Conservation (phyloP, 305 asterid species). For the Solanum chacoense region DNA sequence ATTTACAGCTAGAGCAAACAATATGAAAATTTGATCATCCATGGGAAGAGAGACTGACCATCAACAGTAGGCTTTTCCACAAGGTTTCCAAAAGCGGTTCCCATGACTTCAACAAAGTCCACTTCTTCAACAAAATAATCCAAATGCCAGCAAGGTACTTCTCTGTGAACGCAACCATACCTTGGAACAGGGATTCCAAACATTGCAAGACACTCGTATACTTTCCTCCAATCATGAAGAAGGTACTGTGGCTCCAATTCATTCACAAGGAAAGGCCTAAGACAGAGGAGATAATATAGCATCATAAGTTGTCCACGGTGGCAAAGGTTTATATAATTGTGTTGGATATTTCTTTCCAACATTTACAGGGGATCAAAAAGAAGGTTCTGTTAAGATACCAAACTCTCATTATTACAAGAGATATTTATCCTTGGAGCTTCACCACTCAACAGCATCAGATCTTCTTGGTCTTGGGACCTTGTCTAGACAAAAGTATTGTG, state of each 20-base stretch:
- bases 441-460: background rate
- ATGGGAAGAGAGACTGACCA: conserved; percentile 30
- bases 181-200: conserved; percentile 82
- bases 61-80: conserved; percentile 78
- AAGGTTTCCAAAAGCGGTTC: conserved; percentile 74
- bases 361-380: background rate
- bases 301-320: conserved; percentile 2
- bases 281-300: conserved; percentile 12
- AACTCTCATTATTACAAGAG: background rate
- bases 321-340: background rate
- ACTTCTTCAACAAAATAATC: conserved; percentile 85
- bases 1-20: background rate
- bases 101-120: conserved; percentile 90
- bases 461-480: background rate
- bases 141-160: conserved; percentile 63
- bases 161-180: conserved; percentile 72
- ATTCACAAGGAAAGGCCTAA: conserved; percentile 91
- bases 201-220: conserved; percentile 76
- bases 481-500: background rate
- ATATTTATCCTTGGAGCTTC: background rate
- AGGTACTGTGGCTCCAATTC: conserved; percentile 81
- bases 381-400: background rate
- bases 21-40: background rate
- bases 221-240: conserved; percentile 86
- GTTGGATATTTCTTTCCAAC: background rate